Evolutionary conservation across 805 yeast genomes (phyloP).

Genomic region (Torulaspora microellipsoides): DNA sequence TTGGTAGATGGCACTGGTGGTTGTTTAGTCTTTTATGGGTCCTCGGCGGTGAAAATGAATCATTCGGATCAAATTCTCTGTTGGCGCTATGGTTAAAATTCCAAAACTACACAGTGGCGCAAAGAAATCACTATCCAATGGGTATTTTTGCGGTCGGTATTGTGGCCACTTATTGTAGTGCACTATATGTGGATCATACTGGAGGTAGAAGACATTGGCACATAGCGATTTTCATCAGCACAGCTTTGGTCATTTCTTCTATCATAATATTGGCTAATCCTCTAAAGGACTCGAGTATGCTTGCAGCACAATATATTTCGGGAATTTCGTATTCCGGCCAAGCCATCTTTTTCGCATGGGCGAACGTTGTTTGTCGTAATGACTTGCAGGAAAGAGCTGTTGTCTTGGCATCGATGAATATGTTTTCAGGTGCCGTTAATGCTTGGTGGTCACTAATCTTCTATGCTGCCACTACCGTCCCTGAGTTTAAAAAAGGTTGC

Average conservation of each 20-base stretch:
- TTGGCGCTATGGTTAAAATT: constrained; percentile 41
- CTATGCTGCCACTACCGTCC: constrained; percentile 46
- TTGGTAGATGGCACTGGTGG: constrained; percentile 51
- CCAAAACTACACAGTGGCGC: constrained; percentile 36
- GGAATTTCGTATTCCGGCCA: constrained; percentile 51
- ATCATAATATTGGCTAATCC: constrained; percentile 41
- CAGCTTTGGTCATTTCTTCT: constrained; percentile 38
- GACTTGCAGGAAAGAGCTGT: constrained; percentile 57
- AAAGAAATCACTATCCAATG: constrained; percentile 47
- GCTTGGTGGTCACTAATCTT: constrained; percentile 55
- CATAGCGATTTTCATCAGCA: constrained; percentile 41
- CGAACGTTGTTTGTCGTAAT: constrained; percentile 47
- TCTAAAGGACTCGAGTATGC: constrained; percentile 32
- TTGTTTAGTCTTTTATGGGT: constrained; percentile 46
- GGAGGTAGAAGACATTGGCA: constrained; percentile 42
- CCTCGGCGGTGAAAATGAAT: constrained; percentile 43
- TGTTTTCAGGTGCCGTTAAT: constrained; percentile 52
- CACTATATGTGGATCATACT: constrained; percentile 38
- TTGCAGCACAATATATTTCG: constrained; percentile 47
- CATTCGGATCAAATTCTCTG: constrained; percentile 40
- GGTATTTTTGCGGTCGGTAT: constrained; percentile 46
- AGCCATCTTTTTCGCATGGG: constrained; percentile 54
- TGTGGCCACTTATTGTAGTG: constrained; percentile 38
- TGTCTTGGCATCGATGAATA: constrained; percentile 55
- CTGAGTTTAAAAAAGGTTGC: constrained; percentile 45